Evolutionary conservation across 2,329 filamentous ascomycete species (phyloP), one percentile per base, ranked within the genome.

Genomic region (Venturia asperata): DNA sequence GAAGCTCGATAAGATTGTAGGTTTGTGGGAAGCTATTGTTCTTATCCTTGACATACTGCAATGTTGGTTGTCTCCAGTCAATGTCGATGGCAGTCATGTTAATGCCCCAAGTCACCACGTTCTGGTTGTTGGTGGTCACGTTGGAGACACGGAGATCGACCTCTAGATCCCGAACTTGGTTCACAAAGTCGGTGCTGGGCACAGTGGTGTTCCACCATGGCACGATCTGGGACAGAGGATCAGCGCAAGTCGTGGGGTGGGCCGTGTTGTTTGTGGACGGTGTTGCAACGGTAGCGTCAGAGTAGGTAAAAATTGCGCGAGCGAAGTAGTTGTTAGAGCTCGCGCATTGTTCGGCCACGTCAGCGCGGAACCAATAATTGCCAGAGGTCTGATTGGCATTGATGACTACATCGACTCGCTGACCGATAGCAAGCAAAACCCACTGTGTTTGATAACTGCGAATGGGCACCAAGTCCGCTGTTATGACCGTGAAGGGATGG

Each of bases 341-440:
- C 15, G 71, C 69, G 63, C 77, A 78, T n/a, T 69, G 73, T 3
- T 64, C 66, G n/a, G 75, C 77, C 10, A 72, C 69, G 6, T 75
- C 71, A 1, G 78, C 77, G 4, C 78, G 74, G 69, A 80, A 77
- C 78, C 79, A 81, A 69, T 80, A 80, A 67, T 72, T 78, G 43
- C 72, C 76, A 1, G 71, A 70, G 3, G 77, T 73, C 67, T 79
- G 77, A 66, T 79, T 78, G 52, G 78, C 77, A 24, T 70, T 75
- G 70, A 81, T 75, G 65, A 81, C 71, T 7, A 80, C 78, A 62
- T 81, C 78, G 73, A 80, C 80, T 4, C 79, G 75, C 67, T 81
- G 78, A 11, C 75, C 77, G 42, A 80, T 78, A 10, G 70, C 76
- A 7, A 80, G 68, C 30, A 78, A 69, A 1, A 80, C 39, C 67